Evolutionary conservation across 441 rosid species (phyloP).

Genomic region (Erodium trifolium): DNA sequence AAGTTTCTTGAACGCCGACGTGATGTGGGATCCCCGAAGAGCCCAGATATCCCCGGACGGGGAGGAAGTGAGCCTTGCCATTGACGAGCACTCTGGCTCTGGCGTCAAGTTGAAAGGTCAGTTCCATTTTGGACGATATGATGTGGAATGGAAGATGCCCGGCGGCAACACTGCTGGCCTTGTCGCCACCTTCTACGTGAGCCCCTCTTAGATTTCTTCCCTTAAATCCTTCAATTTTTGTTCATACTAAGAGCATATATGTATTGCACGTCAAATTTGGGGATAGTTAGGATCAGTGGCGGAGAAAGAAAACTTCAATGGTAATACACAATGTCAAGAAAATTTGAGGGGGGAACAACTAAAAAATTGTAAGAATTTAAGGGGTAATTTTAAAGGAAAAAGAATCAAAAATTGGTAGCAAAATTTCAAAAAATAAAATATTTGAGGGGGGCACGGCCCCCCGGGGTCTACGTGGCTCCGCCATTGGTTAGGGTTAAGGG

Average conservation of each 20-base stretch:
- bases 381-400: no score
- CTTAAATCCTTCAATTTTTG: not conserved
- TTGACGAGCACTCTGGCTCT: not conserved
- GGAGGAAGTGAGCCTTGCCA: not conserved
- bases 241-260: not conserved
- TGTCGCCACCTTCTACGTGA: slow-evolving; percentile 1
- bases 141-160: slow-evolving; percentile 6
- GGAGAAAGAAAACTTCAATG: no score
- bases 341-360: no score
- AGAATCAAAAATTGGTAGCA: no score
- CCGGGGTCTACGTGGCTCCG: no score
- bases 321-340: no score
- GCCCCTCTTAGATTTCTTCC: not conserved
- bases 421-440: no score
- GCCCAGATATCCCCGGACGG: not conserved
- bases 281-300: no score
- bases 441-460: no score
- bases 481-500: no score
- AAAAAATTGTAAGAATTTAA: no score
- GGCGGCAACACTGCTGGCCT: slow-evolving; percentile 7
- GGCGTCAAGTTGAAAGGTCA: not conserved
- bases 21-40: not conserved
- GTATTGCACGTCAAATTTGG: no score
- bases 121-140: slow-evolving; percentile 1
- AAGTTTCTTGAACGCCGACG: not conserved